Evolutionary conservation across 257 asterid species (phyloP).

Genomic region (Penstemon davidsonii): DNA sequence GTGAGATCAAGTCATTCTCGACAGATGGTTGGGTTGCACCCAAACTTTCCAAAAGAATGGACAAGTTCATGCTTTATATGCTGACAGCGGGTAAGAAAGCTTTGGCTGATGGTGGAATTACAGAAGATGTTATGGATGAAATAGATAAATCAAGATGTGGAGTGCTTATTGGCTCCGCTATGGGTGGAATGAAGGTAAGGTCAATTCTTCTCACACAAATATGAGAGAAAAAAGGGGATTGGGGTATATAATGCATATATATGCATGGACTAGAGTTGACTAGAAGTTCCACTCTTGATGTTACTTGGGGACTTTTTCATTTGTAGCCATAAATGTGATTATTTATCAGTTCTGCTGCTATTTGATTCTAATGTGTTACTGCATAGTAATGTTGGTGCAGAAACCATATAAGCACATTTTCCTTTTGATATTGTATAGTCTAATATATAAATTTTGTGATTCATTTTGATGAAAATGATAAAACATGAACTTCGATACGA

Average conservation of each 20-base stretch:
- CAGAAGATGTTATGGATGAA: slow-evolving; percentile 69
- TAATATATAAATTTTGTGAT: background rate
- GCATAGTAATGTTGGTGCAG: background rate
- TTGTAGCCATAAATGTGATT: slow-evolving; percentile 11
- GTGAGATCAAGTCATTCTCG: slow-evolving; percentile 88
- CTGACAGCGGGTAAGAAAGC: slow-evolving; percentile 96
- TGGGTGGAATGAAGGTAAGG: slow-evolving; percentile 96
- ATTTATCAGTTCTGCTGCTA: background rate
- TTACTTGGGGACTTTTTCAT: background rate
- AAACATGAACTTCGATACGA: too few species aligned
- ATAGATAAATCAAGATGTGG: slow-evolving; percentile 80
- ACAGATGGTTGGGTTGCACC: slow-evolving; percentile 97
- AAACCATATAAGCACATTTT: slow-evolving; percentile 1
- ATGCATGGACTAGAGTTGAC: slow-evolving; percentile 5
- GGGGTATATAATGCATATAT: slow-evolving; percentile 12
- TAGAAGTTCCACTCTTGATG: background rate
- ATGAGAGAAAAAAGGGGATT: background rate
- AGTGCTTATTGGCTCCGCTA: slow-evolving; percentile 88
- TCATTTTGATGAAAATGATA: background rate
- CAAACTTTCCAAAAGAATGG: slow-evolving; percentile 89
- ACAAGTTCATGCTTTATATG: slow-evolving; percentile 96
- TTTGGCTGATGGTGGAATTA: slow-evolving; percentile 80
- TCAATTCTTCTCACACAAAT: slow-evolving; percentile 10
- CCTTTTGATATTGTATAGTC: slow-evolving; percentile 8
- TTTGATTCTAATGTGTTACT: slow-evolving; percentile 1